phyloP scores from a whole-genome alignment of 192 early-diverging fungal species.

The Backusella australiensis region DNA sequence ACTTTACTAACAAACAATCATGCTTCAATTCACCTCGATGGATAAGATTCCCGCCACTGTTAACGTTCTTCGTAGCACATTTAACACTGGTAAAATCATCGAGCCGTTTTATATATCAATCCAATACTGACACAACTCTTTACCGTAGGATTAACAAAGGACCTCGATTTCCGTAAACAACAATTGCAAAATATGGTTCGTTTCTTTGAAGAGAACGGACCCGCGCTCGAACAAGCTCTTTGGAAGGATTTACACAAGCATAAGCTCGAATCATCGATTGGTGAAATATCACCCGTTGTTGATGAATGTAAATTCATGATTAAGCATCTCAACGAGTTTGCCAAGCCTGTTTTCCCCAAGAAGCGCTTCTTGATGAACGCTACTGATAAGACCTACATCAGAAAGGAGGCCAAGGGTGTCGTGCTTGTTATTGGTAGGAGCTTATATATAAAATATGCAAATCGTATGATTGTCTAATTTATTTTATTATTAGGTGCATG shows the following conservation, averaged over 20 bases:
- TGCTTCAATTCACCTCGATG: not conserved
- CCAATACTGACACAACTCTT: not conserved
- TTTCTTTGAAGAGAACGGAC: slow-evolving; percentile 20
- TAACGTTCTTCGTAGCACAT: not conserved
- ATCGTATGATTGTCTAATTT: not conserved
- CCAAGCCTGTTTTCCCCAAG: slow-evolving; percentile 29
- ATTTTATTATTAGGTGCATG: slow-evolving; percentile 41
- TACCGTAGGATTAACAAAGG: slow-evolving; percentile 21
- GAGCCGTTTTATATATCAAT: too few species aligned
- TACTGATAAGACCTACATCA: slow-evolving; percentile 47
- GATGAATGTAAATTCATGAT: slow-evolving; percentile 34
- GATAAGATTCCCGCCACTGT: not conserved
- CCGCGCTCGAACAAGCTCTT: slow-evolving; percentile 11
- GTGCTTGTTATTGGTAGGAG: slow-evolving; percentile 60
- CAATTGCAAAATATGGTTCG: slow-evolving; percentile 15
- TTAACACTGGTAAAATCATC: not conserved
- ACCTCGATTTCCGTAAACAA: slow-evolving; percentile 28
- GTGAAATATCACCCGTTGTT: slow-evolving; percentile 22
- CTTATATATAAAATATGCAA: slow-evolving; percentile 24
- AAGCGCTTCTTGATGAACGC: slow-evolving; percentile 47
- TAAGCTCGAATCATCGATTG: slow-evolving; percentile 18
- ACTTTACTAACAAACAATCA: not conserved
- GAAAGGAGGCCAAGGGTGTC: slow-evolving; percentile 74
- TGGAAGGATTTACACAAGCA: slow-evolving; percentile 27
- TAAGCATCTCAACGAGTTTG: slow-evolving; percentile 49